Base-by-base conservation (phyloP, 2,329 filamentous ascomycete genomes). In the Aspergillus fijiensis region DNA sequence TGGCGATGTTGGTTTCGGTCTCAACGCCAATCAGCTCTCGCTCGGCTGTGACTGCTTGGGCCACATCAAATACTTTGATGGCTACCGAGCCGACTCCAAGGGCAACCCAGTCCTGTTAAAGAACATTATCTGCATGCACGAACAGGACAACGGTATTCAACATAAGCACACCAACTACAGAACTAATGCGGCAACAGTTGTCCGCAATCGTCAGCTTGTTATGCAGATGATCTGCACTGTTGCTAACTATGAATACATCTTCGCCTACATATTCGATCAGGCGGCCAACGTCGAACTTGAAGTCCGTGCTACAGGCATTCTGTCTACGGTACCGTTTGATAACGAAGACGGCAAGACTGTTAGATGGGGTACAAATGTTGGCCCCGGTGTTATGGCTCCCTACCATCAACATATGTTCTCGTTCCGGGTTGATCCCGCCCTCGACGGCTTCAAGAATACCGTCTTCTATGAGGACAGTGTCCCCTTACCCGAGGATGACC, bases 351-450 rank as follows among this genome's bases (percentile, higher is more conserved):
- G 84, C 14, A 72, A 87, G 54, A 82, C 83, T 12, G 86, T 89
- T 3, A 84, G 85, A 2, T 89, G 85, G 78, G 88, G 87, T 35
- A 90, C 87, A 0, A 83, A 89, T 47, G 87, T 90, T 5, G 86
- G 88, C 60, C 87, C 87, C 0, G 87, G 88, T 49, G 87, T 89
- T 16, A 83, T 91, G 35, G 89, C 87, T 2, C 79, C 81, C 0
- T 86, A 89, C 74, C 89, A 92, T 69, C 89, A 93, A 70, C 90
- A 92, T 74, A 89, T 92, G 72, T 91, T 93, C 77, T 87, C 84
- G 3, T 79, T 88, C 5, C 83, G 86, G 9, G 78, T 88, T 12
- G 86, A 88, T 68, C 85, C 86, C n/a, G 84, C 83, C 64, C 77
- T 87, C 52, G 85, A 85, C 60, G 85, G 86, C 0, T 80, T 81